These are phyloP conservation scores for Xylaria scruposa DNA, from an alignment of 495 filamentous ascomycete species.

Conservation along the genomic window DNA sequence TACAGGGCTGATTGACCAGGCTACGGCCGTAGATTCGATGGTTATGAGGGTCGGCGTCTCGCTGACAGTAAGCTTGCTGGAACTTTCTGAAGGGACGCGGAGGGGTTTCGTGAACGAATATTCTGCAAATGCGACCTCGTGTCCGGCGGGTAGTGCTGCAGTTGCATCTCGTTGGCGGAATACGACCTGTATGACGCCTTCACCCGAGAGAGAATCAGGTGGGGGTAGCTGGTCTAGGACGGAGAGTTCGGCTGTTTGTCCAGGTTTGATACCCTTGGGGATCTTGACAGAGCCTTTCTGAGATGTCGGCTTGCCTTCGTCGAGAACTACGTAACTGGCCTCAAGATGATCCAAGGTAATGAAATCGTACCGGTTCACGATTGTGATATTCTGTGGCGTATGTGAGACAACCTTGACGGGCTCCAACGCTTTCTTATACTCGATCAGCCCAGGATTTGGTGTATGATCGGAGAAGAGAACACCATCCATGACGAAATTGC, in stretches of 20 bases:
- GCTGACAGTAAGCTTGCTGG: constrained; percentile 26
- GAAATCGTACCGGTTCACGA: constrained; percentile 63
- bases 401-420: constrained; percentile 53
- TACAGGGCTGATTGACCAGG: constrained; percentile 31
- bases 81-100: constrained; percentile 12
- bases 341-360: constrained; percentile 53
- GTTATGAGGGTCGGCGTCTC: constrained; percentile 35
- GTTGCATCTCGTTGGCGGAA: constrained; percentile 41
- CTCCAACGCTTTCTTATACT: constrained; percentile 67
- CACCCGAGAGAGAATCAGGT: constrained; percentile 17
- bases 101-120: constrained; percentile 35
- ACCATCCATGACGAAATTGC: constrained; percentile 72
- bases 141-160: constrained; percentile 48
- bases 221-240: constrained; percentile 17
- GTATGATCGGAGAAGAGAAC: constrained; percentile 62
- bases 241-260: constrained; percentile 30
- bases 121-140: constrained; percentile 57
- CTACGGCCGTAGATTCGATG: constrained; percentile 28
- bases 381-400: constrained; percentile 26
- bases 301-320: constrained; percentile 32
- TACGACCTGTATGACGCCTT: constrained; percentile 32
- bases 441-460: constrained; percentile 63
- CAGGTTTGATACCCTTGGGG: constrained; percentile 30
- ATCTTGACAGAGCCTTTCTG: constrained; percentile 29
- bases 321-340: constrained; percentile 36